Percentiles rank a stretch among this genome's conserved stretches.
Conservation (phyloP, 345 rosid species). For the Ceriops tagal region DNA sequence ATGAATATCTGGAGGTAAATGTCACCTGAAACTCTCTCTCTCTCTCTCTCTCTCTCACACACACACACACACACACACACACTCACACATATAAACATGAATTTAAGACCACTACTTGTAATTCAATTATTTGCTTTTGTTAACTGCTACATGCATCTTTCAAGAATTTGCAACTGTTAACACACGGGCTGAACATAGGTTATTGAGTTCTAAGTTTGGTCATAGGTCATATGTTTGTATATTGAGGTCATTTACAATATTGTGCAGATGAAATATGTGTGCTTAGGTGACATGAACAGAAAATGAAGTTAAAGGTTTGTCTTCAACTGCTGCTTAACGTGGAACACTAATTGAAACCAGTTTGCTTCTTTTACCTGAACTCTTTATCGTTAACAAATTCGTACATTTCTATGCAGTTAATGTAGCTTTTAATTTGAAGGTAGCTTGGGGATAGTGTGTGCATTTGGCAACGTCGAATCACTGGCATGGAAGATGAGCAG, state of each 20-base stretch:
- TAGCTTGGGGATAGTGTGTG: conserved; percentile 5
- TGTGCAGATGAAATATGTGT: conserved; percentile 69
- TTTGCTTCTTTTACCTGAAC: background rate
- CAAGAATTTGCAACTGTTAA: background rate
- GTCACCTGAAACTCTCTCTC: background rate
- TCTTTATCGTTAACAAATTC: background rate
- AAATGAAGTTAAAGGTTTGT: conserved; percentile 35
- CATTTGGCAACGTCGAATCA: background rate
- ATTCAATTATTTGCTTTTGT: background rate
- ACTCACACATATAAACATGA: background rate
- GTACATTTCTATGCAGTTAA: background rate
- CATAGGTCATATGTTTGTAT: background rate
- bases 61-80: background rate
- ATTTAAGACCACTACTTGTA: background rate
- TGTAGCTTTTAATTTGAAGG: conserved; percentile 2
- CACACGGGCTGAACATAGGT: too few relatives aligned
- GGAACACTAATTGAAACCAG: background rate
- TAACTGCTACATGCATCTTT: background rate
- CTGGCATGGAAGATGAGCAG: background rate
- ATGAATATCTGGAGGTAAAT: conserved; percentile 83
- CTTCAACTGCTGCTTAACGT: background rate
- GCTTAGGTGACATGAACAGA: conserved; percentile 85
- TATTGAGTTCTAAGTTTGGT: too few relatives aligned
- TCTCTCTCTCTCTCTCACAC: background rate
- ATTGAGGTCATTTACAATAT: background rate